Conservation (phyloP, 192 early-diverging fungal genomes). For the Coemansia sp. region DNA sequence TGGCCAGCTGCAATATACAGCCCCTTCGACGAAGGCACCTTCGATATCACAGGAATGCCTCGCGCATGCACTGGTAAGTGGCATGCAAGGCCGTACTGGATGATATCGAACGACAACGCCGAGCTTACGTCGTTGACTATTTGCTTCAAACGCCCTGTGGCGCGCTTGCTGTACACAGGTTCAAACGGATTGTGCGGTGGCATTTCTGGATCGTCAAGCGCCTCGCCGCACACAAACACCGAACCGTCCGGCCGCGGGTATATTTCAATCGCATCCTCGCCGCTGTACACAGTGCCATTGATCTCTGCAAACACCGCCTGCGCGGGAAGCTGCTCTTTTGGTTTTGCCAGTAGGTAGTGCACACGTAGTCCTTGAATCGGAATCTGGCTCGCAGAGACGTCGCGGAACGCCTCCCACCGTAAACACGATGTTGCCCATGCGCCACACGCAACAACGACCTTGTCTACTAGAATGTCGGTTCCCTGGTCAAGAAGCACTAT, state of each 20-base stretch:
- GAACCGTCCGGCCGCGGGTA: constrained; percentile 52
- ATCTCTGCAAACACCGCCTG: constrained; percentile 55
- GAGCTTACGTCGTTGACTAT: constrained; percentile 49
- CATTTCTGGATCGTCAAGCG: constrained; percentile 51
- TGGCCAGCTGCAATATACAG: constrained; percentile 51
- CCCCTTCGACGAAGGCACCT: constrained; percentile 38
- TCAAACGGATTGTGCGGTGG: constrained; percentile 54
- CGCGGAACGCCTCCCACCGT: constrained; percentile 53
- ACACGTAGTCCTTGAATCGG: constrained; percentile 54
- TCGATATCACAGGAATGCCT: constrained; percentile 51
- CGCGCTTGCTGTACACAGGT: constrained; percentile 49
- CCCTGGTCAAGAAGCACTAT: constrained; percentile 42
- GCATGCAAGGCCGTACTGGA: constrained; percentile 49
- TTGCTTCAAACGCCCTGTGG: constrained; percentile 45
- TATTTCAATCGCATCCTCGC: constrained; percentile 54
- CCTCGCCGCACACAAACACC: constrained; percentile 55
- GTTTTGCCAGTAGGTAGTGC: constrained; percentile 46
- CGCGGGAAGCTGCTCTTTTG: constrained; percentile 32
- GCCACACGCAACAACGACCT: constrained; percentile 50
- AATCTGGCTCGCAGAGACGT: constrained; percentile 51
- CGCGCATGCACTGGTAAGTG: constrained; percentile 47
- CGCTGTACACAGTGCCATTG: constrained; percentile 54
- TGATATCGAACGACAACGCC: constrained; percentile 35
- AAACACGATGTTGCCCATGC: constrained; percentile 50
- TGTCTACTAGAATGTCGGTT: constrained; percentile 41